phyloP scores from a whole-genome alignment of 495 filamentous ascomycete species.

The Penicillium angulare region DNA sequence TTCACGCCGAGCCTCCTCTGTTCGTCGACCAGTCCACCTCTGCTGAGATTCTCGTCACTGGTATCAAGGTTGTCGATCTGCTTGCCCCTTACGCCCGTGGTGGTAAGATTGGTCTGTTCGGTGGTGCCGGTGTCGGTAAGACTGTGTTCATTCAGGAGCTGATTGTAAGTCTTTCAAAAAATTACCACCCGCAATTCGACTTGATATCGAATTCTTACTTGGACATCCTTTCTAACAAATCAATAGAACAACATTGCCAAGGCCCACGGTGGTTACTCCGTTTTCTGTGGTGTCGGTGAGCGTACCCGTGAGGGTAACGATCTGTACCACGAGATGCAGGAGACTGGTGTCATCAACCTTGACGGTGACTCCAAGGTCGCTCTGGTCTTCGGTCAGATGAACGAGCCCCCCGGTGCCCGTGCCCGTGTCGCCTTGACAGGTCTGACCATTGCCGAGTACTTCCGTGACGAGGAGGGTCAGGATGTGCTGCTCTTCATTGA shows the following conservation, averaged over 20 bases:
- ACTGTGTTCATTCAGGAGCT: constrained; percentile 99
- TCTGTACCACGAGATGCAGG: constrained; percentile 99
- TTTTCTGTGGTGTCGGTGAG: constrained; percentile 99
- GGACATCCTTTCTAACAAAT: no score
- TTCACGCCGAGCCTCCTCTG: constrained; percentile 87
- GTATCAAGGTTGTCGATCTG: constrained; percentile 99
- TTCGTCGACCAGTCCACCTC: constrained; percentile 94
- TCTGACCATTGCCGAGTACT: constrained; percentile 88
- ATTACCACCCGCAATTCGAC: not conserved
- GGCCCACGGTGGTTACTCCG: constrained; percentile 99
- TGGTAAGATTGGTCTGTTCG: constrained; percentile 99
- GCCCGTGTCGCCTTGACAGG: constrained; percentile 98
- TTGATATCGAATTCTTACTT: not conserved
- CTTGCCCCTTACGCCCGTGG: constrained; percentile 99
- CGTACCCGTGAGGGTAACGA: constrained; percentile 99
- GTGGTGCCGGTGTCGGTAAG: constrained; percentile 99
- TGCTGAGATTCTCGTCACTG: constrained; percentile 95
- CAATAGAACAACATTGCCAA: constrained; percentile 98
- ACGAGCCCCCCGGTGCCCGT: constrained; percentile 99
- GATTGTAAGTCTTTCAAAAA: constrained; percentile 61
- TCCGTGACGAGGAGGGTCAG: constrained; percentile 97
- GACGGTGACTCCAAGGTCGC: constrained; percentile 99
- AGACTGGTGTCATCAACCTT: constrained; percentile 98
- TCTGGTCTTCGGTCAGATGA: constrained; percentile 99
- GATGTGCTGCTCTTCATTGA: constrained; percentile 99